phyloP scores from a whole-genome alignment of 495 filamentous ascomycete genomes.

The Trichoderma orchidacearum region DNA sequence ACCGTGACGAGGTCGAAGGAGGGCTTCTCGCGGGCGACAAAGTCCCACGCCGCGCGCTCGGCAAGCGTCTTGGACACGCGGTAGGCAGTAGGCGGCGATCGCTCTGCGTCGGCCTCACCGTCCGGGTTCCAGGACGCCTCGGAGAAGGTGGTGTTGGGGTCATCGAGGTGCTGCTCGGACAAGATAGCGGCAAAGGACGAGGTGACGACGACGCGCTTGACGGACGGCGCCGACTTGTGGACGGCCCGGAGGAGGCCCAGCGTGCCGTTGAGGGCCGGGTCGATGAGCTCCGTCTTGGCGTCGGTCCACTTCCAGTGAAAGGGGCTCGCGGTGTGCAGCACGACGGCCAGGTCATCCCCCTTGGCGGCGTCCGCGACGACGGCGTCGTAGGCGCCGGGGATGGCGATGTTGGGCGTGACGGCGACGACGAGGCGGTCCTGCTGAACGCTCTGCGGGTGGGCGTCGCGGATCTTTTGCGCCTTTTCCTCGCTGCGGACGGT shows the following conservation, averaged over 20 bases:
- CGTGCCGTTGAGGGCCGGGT: conserved; percentile 78
- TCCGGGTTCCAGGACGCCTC: conserved; percentile 79
- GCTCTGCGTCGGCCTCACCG: conserved; percentile 51
- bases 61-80: conserved; percentile 52
- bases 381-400: conserved; percentile 63
- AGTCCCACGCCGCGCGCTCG: conserved; percentile 44
- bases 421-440: conserved; percentile 57
- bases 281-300: conserved; percentile 65
- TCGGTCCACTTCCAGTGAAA: conserved; percentile 65
- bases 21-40: conserved; percentile 34
- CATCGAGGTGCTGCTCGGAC: conserved; percentile 19
- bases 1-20: conserved; percentile 53
- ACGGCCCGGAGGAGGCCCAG: conserved; percentile 65
- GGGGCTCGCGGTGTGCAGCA: conserved; percentile 80
- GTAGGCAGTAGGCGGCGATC: conserved; percentile 47
- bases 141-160: conserved; percentile 43
- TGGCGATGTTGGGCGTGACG: conserved; percentile 74
- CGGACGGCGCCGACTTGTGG: conserved; percentile 56
- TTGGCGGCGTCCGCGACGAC: conserved; percentile 67
- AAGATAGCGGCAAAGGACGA: conserved; percentile 74
- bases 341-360: conserved; percentile 65
- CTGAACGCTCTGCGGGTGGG: conserved; percentile 37
- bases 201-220: conserved; percentile 76
- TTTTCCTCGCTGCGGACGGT: conserved; percentile 76
- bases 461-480: conserved; percentile 56